Conservation (phyloP, 805 yeast genomes). For the Yarrowia keelungensis region DNA sequence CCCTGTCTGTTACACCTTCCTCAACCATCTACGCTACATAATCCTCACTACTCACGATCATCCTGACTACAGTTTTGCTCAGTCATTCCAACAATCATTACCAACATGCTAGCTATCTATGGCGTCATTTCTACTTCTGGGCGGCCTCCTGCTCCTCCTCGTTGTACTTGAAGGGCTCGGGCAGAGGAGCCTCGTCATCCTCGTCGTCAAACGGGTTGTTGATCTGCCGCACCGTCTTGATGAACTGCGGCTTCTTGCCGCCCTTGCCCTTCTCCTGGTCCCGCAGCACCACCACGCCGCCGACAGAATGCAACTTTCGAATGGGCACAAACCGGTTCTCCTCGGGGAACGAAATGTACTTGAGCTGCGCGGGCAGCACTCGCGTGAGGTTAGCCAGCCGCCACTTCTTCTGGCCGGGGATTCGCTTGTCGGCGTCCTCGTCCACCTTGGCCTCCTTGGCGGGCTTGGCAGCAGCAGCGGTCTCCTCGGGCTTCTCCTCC, state of each 20-base stretch:
- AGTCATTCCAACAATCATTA: slow-evolving; percentile 25
- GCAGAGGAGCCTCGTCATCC: slow-evolving; percentile 59
- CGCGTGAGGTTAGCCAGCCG: slow-evolving; percentile 80
- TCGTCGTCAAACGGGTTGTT: slow-evolving; percentile 78
- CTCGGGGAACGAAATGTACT: slow-evolving; percentile 77
- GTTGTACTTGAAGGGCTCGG: slow-evolving; percentile 53
- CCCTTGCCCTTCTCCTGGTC: slow-evolving; percentile 45
- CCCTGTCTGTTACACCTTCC: too few relatives aligned
- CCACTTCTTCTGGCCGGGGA: slow-evolving; percentile 52
- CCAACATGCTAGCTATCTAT: slow-evolving; percentile 10
- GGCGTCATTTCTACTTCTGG: too few relatives aligned
- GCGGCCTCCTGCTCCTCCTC: slow-evolving; percentile 36
- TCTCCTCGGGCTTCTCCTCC: slow-evolving; percentile 44
- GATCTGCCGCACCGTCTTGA: slow-evolving; percentile 87
- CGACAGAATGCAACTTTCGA: slow-evolving; percentile 68
- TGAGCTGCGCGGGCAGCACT: slow-evolving; percentile 87
- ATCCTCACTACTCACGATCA: too few relatives aligned
- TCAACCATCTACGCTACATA: too few relatives aligned
- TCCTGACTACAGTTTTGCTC: too few relatives aligned
- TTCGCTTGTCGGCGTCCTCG: slow-evolving; percentile 42
- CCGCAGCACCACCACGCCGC: slow-evolving; percentile 50
- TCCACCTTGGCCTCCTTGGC: slow-evolving; percentile 46
- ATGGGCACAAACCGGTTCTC: slow-evolving; percentile 83
- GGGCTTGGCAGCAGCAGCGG: slow-evolving; percentile 40
- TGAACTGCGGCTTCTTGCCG: slow-evolving; percentile 60